These are phyloP conservation scores for Monosporascus ibericus DNA, from an alignment of 2,329 filamentous ascomycete genomes.

Conservation along the genomic window DNA sequence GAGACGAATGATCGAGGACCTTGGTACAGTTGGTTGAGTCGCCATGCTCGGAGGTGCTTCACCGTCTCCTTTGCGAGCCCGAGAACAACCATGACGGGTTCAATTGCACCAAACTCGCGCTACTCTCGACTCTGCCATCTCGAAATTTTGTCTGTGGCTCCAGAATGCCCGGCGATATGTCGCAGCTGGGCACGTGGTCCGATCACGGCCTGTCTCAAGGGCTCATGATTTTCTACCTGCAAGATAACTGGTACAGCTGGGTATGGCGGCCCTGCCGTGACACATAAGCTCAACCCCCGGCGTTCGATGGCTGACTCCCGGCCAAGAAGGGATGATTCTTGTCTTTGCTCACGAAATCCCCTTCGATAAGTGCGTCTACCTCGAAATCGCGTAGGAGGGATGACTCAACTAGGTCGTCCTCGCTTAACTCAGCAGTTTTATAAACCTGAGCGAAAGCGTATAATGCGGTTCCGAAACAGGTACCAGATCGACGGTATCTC, in stretches of 20 bases:
- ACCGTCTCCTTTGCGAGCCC: constrained; percentile 10
- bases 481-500: too few relatives aligned
- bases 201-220: constrained; percentile 14
- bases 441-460: constrained; percentile 1
- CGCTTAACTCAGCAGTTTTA: constrained; percentile 5
- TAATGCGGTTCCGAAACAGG: too few relatives aligned
- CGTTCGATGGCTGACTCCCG: constrained; percentile 12
- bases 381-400: constrained; percentile 23
- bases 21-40: background rate
- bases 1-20: constrained; percentile 1
- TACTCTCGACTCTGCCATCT: constrained; percentile 15
- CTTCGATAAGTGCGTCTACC: constrained; percentile 18
- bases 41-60: constrained; percentile 4
- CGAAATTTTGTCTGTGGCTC: constrained; percentile 13
- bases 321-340: constrained; percentile 10
- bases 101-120: constrained; percentile 17
- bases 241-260: constrained; percentile 15
- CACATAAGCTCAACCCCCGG: constrained; percentile 17
- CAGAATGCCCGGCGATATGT: constrained; percentile 9
- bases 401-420: constrained; percentile 22
- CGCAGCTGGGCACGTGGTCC: constrained; percentile 13
- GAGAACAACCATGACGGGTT: constrained; percentile 14
- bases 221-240: constrained; percentile 10
- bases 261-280: constrained; percentile 16
- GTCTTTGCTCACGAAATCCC: constrained; percentile 14